A percentile compares a stretch with the other conserved stretches of the same genome.
Conservation (phyloP, 2,329 filamentous ascomycete genomes). For the Hypoxylon sp. region DNA sequence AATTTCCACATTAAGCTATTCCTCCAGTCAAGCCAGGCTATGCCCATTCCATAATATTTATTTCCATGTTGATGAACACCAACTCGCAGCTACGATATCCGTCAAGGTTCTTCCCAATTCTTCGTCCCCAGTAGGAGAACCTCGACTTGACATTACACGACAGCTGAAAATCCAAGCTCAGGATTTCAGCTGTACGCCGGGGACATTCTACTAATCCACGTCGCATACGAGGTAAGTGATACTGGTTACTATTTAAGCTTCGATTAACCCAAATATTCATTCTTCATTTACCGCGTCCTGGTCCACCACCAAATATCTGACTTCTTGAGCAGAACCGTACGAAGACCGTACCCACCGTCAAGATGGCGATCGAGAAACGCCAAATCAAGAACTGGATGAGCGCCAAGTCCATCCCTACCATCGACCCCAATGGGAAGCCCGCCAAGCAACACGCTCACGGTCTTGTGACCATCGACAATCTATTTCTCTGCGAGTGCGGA, state of each 20-base stretch:
- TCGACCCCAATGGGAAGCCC: background rate
- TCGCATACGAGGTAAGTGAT: background rate
- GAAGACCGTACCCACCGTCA: too few relatives aligned
- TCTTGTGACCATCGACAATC: background rate
- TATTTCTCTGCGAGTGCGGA: background rate
- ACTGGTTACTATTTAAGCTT: background rate
- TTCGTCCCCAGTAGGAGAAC: background rate
- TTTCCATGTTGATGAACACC: too few relatives aligned
- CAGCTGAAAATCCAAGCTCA: background rate
- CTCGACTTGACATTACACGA: background rate
- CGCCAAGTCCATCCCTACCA: background rate
- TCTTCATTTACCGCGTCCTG: background rate
- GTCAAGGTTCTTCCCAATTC: background rate
- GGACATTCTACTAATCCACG: background rate
- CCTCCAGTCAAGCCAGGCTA: too few relatives aligned
- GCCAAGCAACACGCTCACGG: background rate
- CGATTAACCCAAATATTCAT: background rate
- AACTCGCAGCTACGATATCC: too few relatives aligned
- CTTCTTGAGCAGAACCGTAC: too few relatives aligned
- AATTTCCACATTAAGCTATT: too few relatives aligned
- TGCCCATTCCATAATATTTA: too few relatives aligned
- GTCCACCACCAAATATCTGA: background rate
- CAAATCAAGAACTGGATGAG: background rate
- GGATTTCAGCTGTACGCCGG: background rate
- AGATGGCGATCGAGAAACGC: too few relatives aligned